Base-by-base conservation (phyloP, 106 monocot species). In the Alisma plantagoaquatica region DNA sequence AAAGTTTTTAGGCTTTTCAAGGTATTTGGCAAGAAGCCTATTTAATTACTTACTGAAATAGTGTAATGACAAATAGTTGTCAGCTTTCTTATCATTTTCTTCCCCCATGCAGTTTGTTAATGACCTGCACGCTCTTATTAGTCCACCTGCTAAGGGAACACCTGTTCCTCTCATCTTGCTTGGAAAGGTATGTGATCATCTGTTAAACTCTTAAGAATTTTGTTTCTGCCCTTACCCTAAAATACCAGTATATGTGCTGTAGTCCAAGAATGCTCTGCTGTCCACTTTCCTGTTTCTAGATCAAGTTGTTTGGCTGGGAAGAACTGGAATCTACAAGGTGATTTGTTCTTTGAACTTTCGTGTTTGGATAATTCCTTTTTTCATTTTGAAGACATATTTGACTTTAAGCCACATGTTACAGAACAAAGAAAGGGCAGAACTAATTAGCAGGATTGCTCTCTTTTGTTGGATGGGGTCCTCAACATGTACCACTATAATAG, bases 261-360 rank as follows among this genome's bases (percentile, higher is more conserved):
- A 98, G 98, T 84, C 85, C 56, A 98, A 90, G 69, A 98, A 98
- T 77, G 89, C 98, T 42, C 50, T 90, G 60, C 27, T 90, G 12
- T 90, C 98, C 23, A 76, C 90, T 46, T 98, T 85, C 74, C 66
- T 98, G 26, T 77, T 98, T 65, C 74, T 98, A 62, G 98, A 98
- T 71, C 98, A 98, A 75, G 73, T 98, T 46, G 89, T 98, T 18
- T 98, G 98, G 98, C 55, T 62, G 22, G 79, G 85, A 25, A 78
- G 89, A 67, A 75, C 82, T 18, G 98, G 89, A 27, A 79, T 98
- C 62, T 85, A 90, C 59, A 98, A 98, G 98, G 98, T 96, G 41
- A 5, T 49, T 32, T 33, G 9, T 41, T 10, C 38, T 21, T 15
- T 15, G 14, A 42, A 28, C 47, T 33, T 41, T 32, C 19, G 10